Conservation (phyloP, 2,329 filamentous ascomycete genomes). For the Simplicillium aogashimaense region DNA sequence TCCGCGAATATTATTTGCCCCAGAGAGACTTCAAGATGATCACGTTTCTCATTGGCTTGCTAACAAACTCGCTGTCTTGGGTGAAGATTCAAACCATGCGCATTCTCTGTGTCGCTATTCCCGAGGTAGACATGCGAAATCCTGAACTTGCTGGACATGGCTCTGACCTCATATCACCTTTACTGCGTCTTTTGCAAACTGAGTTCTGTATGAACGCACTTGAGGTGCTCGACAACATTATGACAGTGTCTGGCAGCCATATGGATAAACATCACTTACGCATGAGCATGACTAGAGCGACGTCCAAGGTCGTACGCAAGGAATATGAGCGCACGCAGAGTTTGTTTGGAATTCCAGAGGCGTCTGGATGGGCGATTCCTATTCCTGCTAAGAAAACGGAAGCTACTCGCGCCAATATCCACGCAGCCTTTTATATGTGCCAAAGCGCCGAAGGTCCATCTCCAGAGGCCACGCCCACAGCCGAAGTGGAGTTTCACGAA, state of each 20-base stretch:
- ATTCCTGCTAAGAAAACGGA: slow-evolving; percentile 84
- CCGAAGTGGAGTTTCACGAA: slow-evolving; percentile 84
- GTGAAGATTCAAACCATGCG: slow-evolving; percentile 91
- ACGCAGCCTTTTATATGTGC: slow-evolving; percentile 93
- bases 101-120: slow-evolving; percentile 74
- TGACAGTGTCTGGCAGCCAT: slow-evolving; percentile 83
- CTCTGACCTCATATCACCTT: slow-evolving; percentile 87
- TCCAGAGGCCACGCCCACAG: slow-evolving; percentile 57
- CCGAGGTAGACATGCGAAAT: slow-evolving; percentile 86
- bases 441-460: slow-evolving; percentile 53
- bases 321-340: slow-evolving; percentile 93
- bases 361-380: slow-evolving; percentile 92
- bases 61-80: slow-evolving; percentile 83
- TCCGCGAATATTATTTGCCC: slow-evolving; percentile 72
- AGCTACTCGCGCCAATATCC: slow-evolving; percentile 81
- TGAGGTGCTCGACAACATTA: slow-evolving; percentile 86
- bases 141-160: slow-evolving; percentile 84
- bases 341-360: slow-evolving; percentile 91
- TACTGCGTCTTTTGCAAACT: slow-evolving; percentile 81
- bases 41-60: slow-evolving; percentile 79
- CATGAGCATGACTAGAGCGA: slow-evolving; percentile 94
- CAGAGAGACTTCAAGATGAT: slow-evolving; percentile 74
- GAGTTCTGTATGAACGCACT: slow-evolving; percentile 90
- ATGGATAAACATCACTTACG: slow-evolving; percentile 91
- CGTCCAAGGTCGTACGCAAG: slow-evolving; percentile 77